Evolutionary conservation across 805 yeast species (phyloP), one percentile per base, ranked within the genome.

Genomic region (Starmerella cellae): DNA sequence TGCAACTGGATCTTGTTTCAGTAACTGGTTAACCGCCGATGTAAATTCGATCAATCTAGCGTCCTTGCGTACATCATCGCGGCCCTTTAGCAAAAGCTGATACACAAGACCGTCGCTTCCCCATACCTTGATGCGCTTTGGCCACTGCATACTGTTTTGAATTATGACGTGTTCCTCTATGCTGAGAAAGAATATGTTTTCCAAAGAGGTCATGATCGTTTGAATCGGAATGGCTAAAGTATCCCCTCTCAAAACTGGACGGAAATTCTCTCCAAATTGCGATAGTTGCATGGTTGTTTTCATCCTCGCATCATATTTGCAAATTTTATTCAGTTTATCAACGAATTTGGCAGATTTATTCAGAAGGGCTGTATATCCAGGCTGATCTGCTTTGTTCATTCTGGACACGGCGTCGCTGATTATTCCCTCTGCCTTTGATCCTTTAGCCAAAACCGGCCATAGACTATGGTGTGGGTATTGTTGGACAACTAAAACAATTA

Each of bases 21-120:
- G 64, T 24, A 91, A 58, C 50, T 82, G 73, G 56, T 87, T 87
- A 59, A 91, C 75, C 60, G 85, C 79, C 1, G 83, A 75, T 0
- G 96, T 83, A 53, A 91, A 79, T 53, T 93, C 91, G 81, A 85
- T 81, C 40, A 88, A 74, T 53, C 94, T 81, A 3, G 95, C 91
- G 65, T 93, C 99, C 56, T 93, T 93, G 49, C 97, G 66, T 17
- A 93, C 77, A 63, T 91, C 98, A 60, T 91, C 99, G 48, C 76
- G 72, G 8, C 79, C 76, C 56, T 91, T 91, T 53, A 94, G 78
- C 63, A 91, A 69, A 14, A 91, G 68, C 17, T 79, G 71, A 57
- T 87, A 87, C 1, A 65, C 59, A n/a, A 63, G 61, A 8, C 88
- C 87, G 60, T 88, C 82, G 2, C 82, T 74, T 0, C 97, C 98